Evolutionary conservation across 805 yeast genomes (phyloP).

Genomic region (Ogataea wickerhamii): DNA sequence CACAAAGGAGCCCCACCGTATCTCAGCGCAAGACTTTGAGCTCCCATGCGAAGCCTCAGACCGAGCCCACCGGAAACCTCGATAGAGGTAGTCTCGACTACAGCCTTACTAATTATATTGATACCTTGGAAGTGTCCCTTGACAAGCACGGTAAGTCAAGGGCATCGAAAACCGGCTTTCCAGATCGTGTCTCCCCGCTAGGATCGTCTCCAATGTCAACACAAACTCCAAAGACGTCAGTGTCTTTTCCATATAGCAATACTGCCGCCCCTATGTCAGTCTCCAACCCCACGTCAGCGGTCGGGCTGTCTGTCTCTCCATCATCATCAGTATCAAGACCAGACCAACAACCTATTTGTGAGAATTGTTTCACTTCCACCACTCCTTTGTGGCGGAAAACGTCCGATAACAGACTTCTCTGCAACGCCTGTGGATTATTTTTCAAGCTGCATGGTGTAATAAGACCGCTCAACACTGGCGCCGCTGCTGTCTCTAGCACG

Average conservation of each 20-base stretch:
- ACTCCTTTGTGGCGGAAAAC: constrained; percentile 91
- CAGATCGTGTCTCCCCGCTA: constrained; percentile 4
- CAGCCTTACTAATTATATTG: constrained; percentile 30
- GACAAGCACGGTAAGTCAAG: constrained; percentile 21
- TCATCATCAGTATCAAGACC: constrained; percentile 9
- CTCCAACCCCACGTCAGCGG: constrained; percentile 6
- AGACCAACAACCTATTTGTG: constrained; percentile 48
- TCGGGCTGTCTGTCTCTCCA: constrained; percentile 5
- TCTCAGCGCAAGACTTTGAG: not conserved
- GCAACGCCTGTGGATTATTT: constrained; percentile 92
- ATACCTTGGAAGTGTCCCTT: constrained; percentile 31
- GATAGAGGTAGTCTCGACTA: constrained; percentile 12
- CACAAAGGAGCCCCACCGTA: not conserved
- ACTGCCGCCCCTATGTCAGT: constrained; percentile 6
- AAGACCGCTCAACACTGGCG: constrained; percentile 27
- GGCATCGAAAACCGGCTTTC: not conserved
- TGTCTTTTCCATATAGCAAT: not conserved
- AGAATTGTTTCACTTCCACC: constrained; percentile 85
- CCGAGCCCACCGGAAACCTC: not conserved
- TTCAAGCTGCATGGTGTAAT: constrained; percentile 75
- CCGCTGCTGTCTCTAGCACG: constrained; percentile 6
- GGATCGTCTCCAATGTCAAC: constrained; percentile 14
- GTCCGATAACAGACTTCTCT: constrained; percentile 77
- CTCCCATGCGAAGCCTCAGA: not conserved
- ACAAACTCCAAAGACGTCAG: constrained; percentile 8